These are phyloP conservation scores for Didymosphaeria variabile DNA, from an alignment of 2,329 filamentous ascomycete genomes.

Conservation along the genomic window DNA sequence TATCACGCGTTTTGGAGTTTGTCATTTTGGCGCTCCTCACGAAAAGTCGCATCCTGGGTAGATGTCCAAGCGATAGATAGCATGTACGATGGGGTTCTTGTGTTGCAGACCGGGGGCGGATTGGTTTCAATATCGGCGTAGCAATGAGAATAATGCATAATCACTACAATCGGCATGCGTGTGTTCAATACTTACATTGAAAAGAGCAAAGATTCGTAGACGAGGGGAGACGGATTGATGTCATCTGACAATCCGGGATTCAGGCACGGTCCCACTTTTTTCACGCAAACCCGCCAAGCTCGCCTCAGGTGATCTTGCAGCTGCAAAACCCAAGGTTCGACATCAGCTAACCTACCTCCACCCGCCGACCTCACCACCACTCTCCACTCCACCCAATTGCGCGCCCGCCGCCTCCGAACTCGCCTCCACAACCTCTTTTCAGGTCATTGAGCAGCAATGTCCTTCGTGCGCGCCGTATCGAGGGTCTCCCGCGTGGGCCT, in stretches of 20 bases:
- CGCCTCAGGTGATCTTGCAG: neutral
- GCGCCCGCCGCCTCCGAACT: conserved; percentile 29
- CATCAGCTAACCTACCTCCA: conserved; percentile 13
- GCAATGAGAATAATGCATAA: conserved; percentile 14
- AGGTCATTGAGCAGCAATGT: conserved; percentile 46
- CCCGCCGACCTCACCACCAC: conserved; percentile 34
- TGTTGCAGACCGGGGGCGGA: neutral
- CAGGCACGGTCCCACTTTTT: neutral
- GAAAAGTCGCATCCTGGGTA: conserved; percentile 10
- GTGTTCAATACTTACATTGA: neutral
- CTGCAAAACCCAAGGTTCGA: conserved; percentile 15
- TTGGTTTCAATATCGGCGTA: neutral
- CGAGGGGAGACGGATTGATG: neutral
- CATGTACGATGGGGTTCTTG: conserved; percentile 16
- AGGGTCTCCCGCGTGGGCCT: conserved; percentile 46
- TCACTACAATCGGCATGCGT: neutral
- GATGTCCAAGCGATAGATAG: conserved; percentile 8
- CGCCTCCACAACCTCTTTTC: conserved; percentile 30
- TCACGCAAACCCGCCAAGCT: neutral
- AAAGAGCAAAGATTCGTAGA: neutral
- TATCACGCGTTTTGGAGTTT: conserved; percentile 26
- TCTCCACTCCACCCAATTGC: conserved; percentile 33
- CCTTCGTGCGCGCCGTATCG: conserved; percentile 49
- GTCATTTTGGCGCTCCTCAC: conserved; percentile 20
- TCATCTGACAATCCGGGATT: neutral